A percentile compares a stretch with the other conserved stretches of the same genome.
These are phyloP conservation scores for Trypanosoma rangeli DNA, from an alignment of 208 protist genomes.

Conservation along the genomic window DNA sequence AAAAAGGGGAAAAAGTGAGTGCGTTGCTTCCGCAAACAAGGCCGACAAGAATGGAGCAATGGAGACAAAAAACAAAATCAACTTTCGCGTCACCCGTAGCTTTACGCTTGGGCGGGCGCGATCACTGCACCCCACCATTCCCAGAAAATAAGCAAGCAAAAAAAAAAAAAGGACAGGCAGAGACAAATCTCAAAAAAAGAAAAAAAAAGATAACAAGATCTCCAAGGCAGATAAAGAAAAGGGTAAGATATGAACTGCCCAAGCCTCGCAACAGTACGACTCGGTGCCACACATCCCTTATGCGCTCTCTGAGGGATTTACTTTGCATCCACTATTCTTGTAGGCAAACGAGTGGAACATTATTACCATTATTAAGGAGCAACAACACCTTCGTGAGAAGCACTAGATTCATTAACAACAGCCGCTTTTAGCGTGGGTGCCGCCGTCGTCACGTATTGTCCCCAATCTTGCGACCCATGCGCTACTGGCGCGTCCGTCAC, in stretches of 20 bases:
- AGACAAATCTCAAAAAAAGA: conserved; percentile 22
- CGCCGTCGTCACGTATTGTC: not conserved
- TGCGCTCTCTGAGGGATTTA: not conserved
- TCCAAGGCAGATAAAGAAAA: conserved; percentile 18
- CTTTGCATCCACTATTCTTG: not conserved
- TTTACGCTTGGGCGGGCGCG: not conserved
- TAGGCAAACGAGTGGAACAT: not conserved
- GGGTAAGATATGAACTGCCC: not conserved
- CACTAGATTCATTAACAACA: conserved; percentile 11
- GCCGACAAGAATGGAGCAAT: too few species aligned
- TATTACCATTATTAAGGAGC: not conserved
- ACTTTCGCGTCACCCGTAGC: not conserved
- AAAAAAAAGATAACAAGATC: conserved; percentile 23
- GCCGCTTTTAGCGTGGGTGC: not conserved
- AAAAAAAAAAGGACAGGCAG: too few species aligned
- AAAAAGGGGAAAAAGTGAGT: not conserved
- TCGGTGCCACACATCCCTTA: not conserved
- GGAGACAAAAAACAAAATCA: conserved; percentile 8
- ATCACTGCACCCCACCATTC: not conserved
- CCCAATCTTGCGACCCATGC: conserved; percentile 6
- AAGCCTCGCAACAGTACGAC: not conserved
- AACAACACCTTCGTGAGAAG: not conserved
- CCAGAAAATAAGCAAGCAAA: conserved; percentile 3
- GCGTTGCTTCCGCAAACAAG: not conserved
- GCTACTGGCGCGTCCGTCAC: conserved; percentile 1